Base-by-base conservation (phyloP, 345 rosid genomes). In the Hirschfeldia incana region DNA sequence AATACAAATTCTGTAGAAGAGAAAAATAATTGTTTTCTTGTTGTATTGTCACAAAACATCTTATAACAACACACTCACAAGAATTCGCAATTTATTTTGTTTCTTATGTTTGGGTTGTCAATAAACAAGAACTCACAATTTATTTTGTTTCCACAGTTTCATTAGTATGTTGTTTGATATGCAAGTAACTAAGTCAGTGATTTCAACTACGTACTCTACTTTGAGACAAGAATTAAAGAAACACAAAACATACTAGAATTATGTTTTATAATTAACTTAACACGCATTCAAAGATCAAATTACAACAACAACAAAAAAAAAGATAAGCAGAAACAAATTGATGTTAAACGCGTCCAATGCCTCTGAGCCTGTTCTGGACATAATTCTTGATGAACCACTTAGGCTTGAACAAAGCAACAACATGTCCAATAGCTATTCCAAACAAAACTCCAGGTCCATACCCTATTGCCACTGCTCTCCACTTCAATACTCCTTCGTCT, bases 381-480 rank as follows among this genome's bases (percentile, higher is more conserved):
- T 39, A 39, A 3, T 39, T 39, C 53, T 46, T 46, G 53, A 13
- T 13, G 2, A 46, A 13, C 53, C 53, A 46, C 15, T 46, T 15
- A 16, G 80, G 80, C 32, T 62, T 77, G 75, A 51, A 77, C 42
- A 63, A 70, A 49, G 80, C 65, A 63, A 63, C 57, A 62, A 70
- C 57, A 27, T 77, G 30, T 77, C 30, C 80, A 26, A 77, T 69
- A 8, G n/a, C 64, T 13, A 77, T 33, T 26, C 80, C 75, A 46
- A 77, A 49, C 57, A 76, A 62, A 17, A 69, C 75, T 69, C 80
- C 80, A 61, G 75, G 70, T 6, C 80, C 80, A 49, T 13, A 30
- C 67, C 42, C 67, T 63, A 63, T 30, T 1, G 21, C 39, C 42
- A 32, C 67, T 30, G 26, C 67, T n/a, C 9, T 70, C 80, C 80